Evolutionary conservation across 176 grass and related monocot genomes (phyloP), one percentile per base, ranked within the genome.

Genomic region (Zoysia pacifica): DNA sequence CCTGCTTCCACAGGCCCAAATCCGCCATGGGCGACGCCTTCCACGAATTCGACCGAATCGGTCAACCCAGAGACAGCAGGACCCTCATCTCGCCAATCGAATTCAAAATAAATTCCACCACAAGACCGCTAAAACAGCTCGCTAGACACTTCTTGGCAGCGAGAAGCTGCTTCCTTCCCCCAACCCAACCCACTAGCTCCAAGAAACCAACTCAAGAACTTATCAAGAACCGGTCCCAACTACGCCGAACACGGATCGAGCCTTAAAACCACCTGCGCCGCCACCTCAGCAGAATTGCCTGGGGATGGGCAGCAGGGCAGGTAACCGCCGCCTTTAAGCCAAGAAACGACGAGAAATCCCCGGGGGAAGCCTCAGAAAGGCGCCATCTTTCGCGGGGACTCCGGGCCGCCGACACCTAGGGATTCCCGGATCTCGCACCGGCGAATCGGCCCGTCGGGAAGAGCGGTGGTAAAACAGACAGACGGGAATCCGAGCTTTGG

Each of bases 1-100:
- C 93, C 82, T 99, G 97, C 85, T 91, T 95, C 88, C 93, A 91
- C 73, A 99, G 82, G 59, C 93, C 88, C 65, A 96, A 90, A 87
- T 91, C 97, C 58, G 64, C 85, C 90, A 99, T 93, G 56, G 66
- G 12, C 75, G 11, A 36, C 41, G 7, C 28, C 28, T 28, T 28
- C 28, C 62, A 5, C 2, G 59, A 73, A 79, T 48, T 70, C 38
- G 75, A 75, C 6, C 63, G 0, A 51, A 82, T 69, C 69, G 74
- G 20, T 86, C 79, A 90, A 67, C 59, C 55, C n/a, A 38, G 48
- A 47, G 13, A 37, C 18, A 3, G 48, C 48, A 3, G 15, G 41
- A 18, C 18, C 83, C 61, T 72, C 90, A 86, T 77, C 42, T 75
- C 78, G 11, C 39, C 64, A 69, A 62, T 40, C 72, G 38, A 65